Evolutionary conservation across 1,284 basidiomycete species (phyloP), one percentile per base, ranked within the genome.

Genomic region (Microbotryum scabiosae): DNA sequence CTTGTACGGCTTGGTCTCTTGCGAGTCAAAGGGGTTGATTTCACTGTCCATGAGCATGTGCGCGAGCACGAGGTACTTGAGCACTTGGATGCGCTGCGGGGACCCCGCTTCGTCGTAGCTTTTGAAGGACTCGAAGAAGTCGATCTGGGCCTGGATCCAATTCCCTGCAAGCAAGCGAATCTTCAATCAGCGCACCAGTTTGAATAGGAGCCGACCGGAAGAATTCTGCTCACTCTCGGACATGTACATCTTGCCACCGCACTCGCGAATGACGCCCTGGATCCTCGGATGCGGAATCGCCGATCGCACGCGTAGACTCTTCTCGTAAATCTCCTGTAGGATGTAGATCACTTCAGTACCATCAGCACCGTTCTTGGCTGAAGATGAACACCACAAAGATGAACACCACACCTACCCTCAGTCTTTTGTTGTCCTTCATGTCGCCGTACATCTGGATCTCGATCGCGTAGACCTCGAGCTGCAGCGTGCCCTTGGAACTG

Each of bases 181-280:
- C 10, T 16, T 41, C 48, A 4, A 57, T 16, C 49, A 54, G 45
- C 18, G 14, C 41, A 30, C 30, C 30, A 30, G 26, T 25, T 52
- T 12, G 5, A 21, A 30, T 14, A 7, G 12, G 28, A 20, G 32
- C 9, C 6, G 9, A 28, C 55, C 18, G 14, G 5, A n/a, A 36
- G 26, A 30, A 51, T 9, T 14, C 30, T 5, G 79, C 86, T 70
- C 74, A 88, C 93, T 88, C 80, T 98, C 96, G 61, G 90, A 90
- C 96, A 99, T 98, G 90, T 96, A 97, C 96, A 99, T 99, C 78
- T 98, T 99, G 9, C 96, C 96, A 16, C 96, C 96, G 69, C 94
- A 97, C 76, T 99, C 96, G 72, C 93, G 90, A 76, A 99, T 98
- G 57, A 97, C 89, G 56, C 94, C 96, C 87, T 97, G 92, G 72